Base-by-base conservation (phyloP, 75 land plant species). In the Pinus albicaulis region DNA sequence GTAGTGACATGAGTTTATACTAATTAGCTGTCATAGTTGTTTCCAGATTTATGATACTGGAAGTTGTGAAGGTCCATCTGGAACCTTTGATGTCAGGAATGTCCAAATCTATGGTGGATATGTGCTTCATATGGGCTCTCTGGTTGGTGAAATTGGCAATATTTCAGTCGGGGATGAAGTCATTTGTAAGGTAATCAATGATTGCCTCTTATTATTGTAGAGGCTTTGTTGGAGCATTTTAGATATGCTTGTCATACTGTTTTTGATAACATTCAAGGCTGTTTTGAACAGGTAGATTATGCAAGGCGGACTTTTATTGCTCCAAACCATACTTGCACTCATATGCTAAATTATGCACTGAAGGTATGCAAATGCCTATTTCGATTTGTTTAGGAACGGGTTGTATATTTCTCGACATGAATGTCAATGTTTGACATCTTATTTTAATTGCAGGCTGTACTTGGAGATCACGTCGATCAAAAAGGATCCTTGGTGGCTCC, bases 321-420 rank as follows among this genome's bases (percentile, higher is more conserved):
- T 57, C 99, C 99, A 25, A 96, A 96, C 74, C 99, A 96, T 83
- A 94, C 98, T 1, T 96, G 99, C 58, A 96, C 99, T 16, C 99
- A 96, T 76, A 92, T 96, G 81, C 76, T 96, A 26, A 96, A 96
- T 78, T 96, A 86, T 86, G 99, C 99, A 57, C 89, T 96, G 41
- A 89, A 84, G 99, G 99, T 96, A 81, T 74, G 77, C 22, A 19
- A 22, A 34, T 41, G 23, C 25, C 55, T 25, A 38, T 66, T 10
- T 7, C 0, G 4, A 20, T 68, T 36, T 68, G 13, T 17, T 68
- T 38, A 28, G 68, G 23, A 22, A 23, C 41, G 41, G 38, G 70
- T 19, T 66, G 19, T 19, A 36, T 66, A 2, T 68, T 24, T n/a
- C 2, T 80, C 48, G 22, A 26, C 38, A 25, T 31, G 19, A 53